Base-by-base conservation (phyloP, 2,329 filamentous ascomycete genomes). In the Zasmidium cellare region DNA sequence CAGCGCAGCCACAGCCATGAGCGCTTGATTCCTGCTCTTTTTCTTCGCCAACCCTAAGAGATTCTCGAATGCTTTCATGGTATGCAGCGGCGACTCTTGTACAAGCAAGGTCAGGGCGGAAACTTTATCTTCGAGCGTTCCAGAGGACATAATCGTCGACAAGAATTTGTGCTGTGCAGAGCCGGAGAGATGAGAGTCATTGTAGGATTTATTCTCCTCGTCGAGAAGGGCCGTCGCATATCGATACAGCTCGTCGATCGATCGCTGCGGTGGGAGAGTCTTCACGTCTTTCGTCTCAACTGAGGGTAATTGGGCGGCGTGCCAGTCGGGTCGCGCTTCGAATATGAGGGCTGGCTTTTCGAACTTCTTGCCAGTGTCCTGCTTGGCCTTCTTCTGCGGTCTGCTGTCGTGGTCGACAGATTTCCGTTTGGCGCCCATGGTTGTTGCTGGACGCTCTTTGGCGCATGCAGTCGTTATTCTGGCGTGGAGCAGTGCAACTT, bases 61-160 rank as follows among this genome's bases (percentile, higher is more conserved):
- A 61, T 86, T 91, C 67, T 97, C 93, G 61, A 97, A 87, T 0
- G 92, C 89, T 71, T 94, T 93, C 62, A 86, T 87, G 61, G 92
- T 97, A 75, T 99, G 94, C 52, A 97, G 79, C 18, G 94, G 94
- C 9, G 96, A 97, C 75, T 99, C 94, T 77, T 99, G 96, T 12
- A 97, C 87, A 56, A 94, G 89, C 66, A 99, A 81, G 3, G 94
- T 99, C 69, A 99, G 80, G 2, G 94, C 96, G 2, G 94, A 99
- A 46, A 97, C 89, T 74, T 97, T 97, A 74, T 99, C 94, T 56
- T 92, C 96, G 67, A 97, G 84, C 9, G 96, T 99, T 80, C 94
- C 94, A 1, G 92, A 96, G 9, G 91, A 81, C 90, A 97, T 97
- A 73, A 99, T 97, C 18, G 92, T 96, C 1, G 92, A 91, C 81